Conservation (phyloP, 129 eudicot genomes). For the Chrysanthemum lavandulifolium region DNA sequence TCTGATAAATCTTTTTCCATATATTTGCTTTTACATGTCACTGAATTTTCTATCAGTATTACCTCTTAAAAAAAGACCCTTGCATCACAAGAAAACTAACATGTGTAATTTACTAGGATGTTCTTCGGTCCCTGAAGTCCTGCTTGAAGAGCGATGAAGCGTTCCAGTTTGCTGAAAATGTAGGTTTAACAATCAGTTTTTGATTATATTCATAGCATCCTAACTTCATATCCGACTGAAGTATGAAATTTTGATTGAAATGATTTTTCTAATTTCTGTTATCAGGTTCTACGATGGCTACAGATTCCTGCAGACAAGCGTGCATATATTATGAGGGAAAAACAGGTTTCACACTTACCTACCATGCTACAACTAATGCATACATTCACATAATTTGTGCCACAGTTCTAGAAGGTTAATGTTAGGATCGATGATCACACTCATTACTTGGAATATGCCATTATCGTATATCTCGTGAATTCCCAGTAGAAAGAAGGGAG, state of each 20-base stretch:
- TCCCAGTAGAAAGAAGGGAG: background rate
- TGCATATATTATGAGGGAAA: slow-evolving; percentile 79
- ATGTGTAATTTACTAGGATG: slow-evolving; percentile 55
- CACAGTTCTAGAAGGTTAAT: background rate
- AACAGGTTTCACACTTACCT: slow-evolving; percentile 51
- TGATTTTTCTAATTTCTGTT: background rate
- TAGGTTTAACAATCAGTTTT: slow-evolving; percentile 34
- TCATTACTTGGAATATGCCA: slow-evolving; percentile 1
- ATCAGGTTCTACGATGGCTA: slow-evolving; percentile 76
- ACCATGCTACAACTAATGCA: no score
- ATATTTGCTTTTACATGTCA: background rate
- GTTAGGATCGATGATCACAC: slow-evolving; percentile 2
- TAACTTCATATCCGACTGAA: no score
- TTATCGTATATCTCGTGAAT: background rate
- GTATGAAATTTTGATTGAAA: background rate
- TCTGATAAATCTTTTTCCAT: no score
- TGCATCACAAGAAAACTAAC: slow-evolving; percentile 13
- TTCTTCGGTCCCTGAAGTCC: slow-evolving; percentile 65
- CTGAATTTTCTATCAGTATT: background rate
- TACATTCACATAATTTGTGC: background rate
- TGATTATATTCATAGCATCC: background rate
- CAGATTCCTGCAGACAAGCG: slow-evolving; percentile 90
- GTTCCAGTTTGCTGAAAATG: slow-evolving; percentile 73
- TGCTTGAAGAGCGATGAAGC: slow-evolving; percentile 76
- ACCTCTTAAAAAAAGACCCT: background rate